Evolutionary conservation across 2,329 filamentous ascomycete genomes (phyloP), one percentile per base, ranked within the genome.

Genomic region (Chaetothyriales sp.): DNA sequence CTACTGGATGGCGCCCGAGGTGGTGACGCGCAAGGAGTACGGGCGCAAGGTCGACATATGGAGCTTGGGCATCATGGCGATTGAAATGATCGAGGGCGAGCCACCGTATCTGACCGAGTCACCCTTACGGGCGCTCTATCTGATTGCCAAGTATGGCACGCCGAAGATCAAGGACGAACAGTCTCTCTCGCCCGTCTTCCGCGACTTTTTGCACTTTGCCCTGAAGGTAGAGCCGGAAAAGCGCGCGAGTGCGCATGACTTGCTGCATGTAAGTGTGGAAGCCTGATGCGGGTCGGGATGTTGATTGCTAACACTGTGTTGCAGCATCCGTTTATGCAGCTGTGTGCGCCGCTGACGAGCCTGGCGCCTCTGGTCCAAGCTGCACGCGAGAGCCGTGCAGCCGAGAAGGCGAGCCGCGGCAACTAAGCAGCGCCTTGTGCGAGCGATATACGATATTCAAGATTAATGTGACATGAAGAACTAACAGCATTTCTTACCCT

Each of bases 1-100:
- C 15, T 98, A 96, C 75, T 98, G 92, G 92, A 98, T 98, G 92
- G 92, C 92, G 7, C 92, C 92, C 39, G 92, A 98, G 69, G 92
- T 98, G 44, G 92, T 98, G 65, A 96, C 96, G 73, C 92, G 96
- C 68, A 96, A 96, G 73, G 90, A 95, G 68, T 98, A 98, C 63
- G 92, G 90, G 42, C 85, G 86, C 64, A 96, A 96, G 75, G 92
- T 96, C 56, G 92, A 98, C 65, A 95, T 96, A 64, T 98, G 92
- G 92, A 95, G 89, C 26, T 74, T 98, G 55, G 92, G 92, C 63
- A 98, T 98, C 70, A 98, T 96, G 92, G 90, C 92, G 20, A 96
- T 98, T 63, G 92, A 98, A 70, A 95, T 98, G 92, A 96, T 96
- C 63, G 92, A 98, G 67, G 94, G 87, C 18, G 92, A 98, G 68